These are phyloP conservation scores for Thalassiosira livingstoniorum DNA, from an alignment of 352 stramenopile genomes.

Conservation along the genomic window DNA sequence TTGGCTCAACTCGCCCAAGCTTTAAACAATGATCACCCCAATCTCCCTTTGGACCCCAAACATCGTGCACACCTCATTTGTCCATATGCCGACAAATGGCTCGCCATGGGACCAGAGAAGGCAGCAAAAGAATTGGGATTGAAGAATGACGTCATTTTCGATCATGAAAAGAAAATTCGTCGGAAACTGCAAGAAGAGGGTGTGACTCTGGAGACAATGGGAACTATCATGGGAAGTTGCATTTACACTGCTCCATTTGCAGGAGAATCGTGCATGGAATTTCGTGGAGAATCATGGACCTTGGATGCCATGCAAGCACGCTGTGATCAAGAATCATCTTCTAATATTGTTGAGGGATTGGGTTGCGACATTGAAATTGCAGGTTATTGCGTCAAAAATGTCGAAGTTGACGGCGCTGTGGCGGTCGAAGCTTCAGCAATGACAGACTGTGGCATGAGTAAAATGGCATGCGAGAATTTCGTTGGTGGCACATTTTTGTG, in stretches of 20 bases:
- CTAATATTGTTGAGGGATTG: background rate
- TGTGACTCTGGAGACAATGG: background rate
- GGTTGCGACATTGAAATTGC: constrained; percentile 15
- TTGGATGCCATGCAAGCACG: constrained; percentile 20
- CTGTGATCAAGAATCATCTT: constrained; percentile 27
- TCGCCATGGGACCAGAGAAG: constrained; percentile 51
- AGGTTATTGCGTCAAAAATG: constrained; percentile 51
- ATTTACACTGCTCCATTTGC: constrained; percentile 35
- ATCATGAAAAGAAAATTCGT: background rate
- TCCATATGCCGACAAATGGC: constrained; percentile 52
- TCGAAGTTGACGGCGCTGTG: constrained; percentile 19
- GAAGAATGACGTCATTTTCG: constrained; percentile 3
- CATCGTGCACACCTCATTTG: constrained; percentile 49
- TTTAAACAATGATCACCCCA: background rate
- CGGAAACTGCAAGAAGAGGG: background rate
- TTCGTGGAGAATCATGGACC: constrained; percentile 44
- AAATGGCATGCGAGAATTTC: constrained; percentile 58
- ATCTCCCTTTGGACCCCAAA: constrained; percentile 32
- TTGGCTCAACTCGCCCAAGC: background rate
- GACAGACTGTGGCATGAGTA: constrained; percentile 36
- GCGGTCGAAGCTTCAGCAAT: constrained; percentile 24
- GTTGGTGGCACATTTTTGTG: constrained; percentile 36
- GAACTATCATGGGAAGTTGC: constrained; percentile 36
- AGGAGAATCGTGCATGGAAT: constrained; percentile 40
- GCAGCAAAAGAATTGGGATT: constrained; percentile 42